Evolutionary conservation across 805 yeast genomes (phyloP).

Genomic region (Wickerhamomyces silvicola): DNA sequence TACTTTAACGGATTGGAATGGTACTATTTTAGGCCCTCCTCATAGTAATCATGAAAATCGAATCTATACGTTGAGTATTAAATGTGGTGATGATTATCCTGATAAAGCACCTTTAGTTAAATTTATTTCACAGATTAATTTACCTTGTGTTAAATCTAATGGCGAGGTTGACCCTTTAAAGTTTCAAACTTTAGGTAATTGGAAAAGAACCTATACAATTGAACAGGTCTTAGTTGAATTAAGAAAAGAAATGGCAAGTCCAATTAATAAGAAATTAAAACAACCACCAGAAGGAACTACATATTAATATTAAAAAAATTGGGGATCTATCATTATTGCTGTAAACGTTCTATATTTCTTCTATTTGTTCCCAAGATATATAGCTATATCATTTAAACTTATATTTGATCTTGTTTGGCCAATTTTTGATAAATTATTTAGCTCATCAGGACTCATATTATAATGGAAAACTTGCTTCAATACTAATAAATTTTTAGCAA

Average conservation of each 20-base stretch:
- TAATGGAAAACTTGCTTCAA: constrained; percentile 13
- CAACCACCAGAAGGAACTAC: constrained; percentile 91
- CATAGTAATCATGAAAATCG: constrained; percentile 87
- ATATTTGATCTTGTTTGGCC: too few species aligned
- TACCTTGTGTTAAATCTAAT: constrained; percentile 78
- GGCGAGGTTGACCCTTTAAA: constrained; percentile 49
- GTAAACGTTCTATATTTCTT: too few species aligned
- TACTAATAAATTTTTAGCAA: constrained; percentile 12
- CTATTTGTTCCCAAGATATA: too few species aligned
- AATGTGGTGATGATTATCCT: constrained; percentile 83
- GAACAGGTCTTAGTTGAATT: constrained; percentile 87
- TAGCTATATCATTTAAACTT: too few species aligned
- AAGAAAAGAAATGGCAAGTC: constrained; percentile 83
- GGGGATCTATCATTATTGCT: too few species aligned
- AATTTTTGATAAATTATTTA: too few species aligned
- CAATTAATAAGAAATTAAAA: constrained; percentile 72
- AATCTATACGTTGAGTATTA: constrained; percentile 75
- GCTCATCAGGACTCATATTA: too few species aligned
- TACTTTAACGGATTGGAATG: constrained; percentile 94
- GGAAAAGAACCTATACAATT: constrained; percentile 92
- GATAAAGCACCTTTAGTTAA: constrained; percentile 79
- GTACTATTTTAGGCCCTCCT: constrained; percentile 97
- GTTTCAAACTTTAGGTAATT: constrained; percentile 65
- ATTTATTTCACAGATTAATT: constrained; percentile 78
- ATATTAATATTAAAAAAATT: constrained; percentile 26